Evolutionary conservation across 2,329 filamentous ascomycete genomes (phyloP), one percentile per base, ranked within the genome.

Genomic region (Xylariales sp.): DNA sequence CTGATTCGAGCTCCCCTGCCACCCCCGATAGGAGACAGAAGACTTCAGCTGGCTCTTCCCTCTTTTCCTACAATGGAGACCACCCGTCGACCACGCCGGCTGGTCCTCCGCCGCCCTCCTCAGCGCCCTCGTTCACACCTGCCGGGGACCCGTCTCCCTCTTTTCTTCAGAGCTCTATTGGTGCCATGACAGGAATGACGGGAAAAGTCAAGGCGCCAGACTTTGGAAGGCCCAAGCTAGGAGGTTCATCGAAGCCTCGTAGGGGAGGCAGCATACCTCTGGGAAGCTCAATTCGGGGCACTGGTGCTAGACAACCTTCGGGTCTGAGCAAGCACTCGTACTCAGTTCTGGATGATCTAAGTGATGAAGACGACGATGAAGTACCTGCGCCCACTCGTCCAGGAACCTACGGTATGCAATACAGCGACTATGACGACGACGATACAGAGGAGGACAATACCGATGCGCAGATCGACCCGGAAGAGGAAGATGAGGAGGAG

Each of bases 121-220:
- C 73, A 6, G 66, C 68, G 7, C 68, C 69, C 4, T 76, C 73
- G 31, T 78, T 78, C 58, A 78, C 75, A 1, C 74, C 76, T 2
- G 65, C 68, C 12, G 77, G 77, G 42, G 74, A 74, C 12, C 76
- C 76, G 1, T 74, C 76, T 16, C 71, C 68, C 21, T 73, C 72
- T 10, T 78, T 68, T 51, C 58, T 79, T 27, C 70, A 74, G 42
- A 77, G 74, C 59, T 78, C 75, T 27, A 67, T 77, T 61, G 66
- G 65, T 35, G 67, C 61, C 31, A 61, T 62, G 51, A 58, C 60
- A 21, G 37, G 10, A 7, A 29, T 27, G 28, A 9, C 25, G 27
- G 58, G 59, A 24, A 59, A 60, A 14, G 52, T 56, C n/a, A 71
- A 68, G 34, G 52, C 68, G 1, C 57, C 60, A 14, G 63, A 54